These are phyloP conservation scores for Zopfochytrium polystomum DNA, from an alignment of 371 early-diverging fungal species.

Conservation along the genomic window DNA sequence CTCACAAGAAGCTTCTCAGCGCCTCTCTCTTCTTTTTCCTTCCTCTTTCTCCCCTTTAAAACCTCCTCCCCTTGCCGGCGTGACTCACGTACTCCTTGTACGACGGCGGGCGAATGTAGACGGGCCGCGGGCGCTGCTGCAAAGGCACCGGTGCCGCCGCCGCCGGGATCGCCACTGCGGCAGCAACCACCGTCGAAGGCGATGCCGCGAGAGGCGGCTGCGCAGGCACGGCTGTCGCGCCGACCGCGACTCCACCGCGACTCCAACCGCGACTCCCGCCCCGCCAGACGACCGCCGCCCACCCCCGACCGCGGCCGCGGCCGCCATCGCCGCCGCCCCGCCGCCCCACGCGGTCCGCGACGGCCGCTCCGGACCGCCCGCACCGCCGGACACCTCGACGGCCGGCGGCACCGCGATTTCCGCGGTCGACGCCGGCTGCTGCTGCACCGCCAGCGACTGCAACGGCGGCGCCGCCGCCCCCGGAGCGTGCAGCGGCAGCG, in stretches of 20 bases:
- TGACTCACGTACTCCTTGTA: too few relatives aligned
- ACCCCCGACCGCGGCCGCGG: not conserved
- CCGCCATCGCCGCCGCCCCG: too few relatives aligned
- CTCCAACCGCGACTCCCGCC: not conserved
- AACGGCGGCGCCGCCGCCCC: constrained; percentile 15
- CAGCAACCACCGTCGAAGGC: not conserved
- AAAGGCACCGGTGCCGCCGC: constrained; percentile 4
- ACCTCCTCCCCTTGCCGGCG: too few relatives aligned
- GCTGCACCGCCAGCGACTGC: constrained; percentile 17
- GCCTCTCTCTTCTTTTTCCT: too few relatives aligned
- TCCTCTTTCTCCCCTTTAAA: too few relatives aligned
- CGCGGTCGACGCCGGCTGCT: not conserved
- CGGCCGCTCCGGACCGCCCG: not conserved
- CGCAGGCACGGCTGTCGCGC: not conserved
- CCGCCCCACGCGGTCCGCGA: not conserved
- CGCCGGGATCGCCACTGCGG: constrained; percentile 2
- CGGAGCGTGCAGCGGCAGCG: constrained; percentile 14
- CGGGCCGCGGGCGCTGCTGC: constrained; percentile 8
- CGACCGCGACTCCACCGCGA: not conserved
- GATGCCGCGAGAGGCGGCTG: not conserved
- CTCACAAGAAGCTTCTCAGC: too few relatives aligned
- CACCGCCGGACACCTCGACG: not conserved
- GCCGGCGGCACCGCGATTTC: constrained; percentile 8
- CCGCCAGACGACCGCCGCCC: not conserved
- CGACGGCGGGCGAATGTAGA: too few relatives aligned